Evolutionary conservation across 805 yeast species (phyloP).

Genomic region (Pichia phayaonensis): DNA sequence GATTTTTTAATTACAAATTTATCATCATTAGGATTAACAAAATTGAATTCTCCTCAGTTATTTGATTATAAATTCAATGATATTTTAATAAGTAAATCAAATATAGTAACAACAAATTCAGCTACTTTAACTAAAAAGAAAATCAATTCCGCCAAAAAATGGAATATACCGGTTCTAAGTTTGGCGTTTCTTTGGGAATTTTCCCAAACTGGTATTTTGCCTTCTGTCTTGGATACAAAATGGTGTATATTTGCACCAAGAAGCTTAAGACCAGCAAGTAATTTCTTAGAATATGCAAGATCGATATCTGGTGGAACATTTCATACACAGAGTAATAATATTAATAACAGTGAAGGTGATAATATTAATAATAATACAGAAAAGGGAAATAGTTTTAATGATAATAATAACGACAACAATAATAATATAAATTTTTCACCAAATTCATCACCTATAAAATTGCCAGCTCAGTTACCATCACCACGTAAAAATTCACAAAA

Average conservation of each 20-base stretch:
- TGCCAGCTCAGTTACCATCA: conserved; percentile 40
- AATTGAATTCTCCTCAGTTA: conserved; percentile 34
- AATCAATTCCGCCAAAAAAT: conserved; percentile 48
- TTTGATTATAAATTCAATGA: conserved; percentile 32
- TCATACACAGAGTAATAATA: conserved; percentile 9
- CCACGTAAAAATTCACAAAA: conserved; percentile 41
- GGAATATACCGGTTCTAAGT: conserved; percentile 54
- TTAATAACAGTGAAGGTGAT: background rate
- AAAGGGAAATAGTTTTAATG: background rate
- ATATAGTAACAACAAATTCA: conserved; percentile 25
- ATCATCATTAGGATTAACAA: conserved; percentile 35
- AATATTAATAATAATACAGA: background rate
- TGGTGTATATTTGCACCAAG: conserved; percentile 50
- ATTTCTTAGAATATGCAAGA: conserved; percentile 17
- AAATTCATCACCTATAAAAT: conserved; percentile 9
- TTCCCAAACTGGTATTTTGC: conserved; percentile 30
- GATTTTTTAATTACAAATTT: conserved; percentile 53
- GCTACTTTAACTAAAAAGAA: conserved; percentile 36
- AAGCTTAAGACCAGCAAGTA: conserved; percentile 16
- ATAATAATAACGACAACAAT: background rate
- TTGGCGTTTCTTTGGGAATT: conserved; percentile 48
- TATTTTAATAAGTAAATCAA: conserved; percentile 13
- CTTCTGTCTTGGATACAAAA: conserved; percentile 36
- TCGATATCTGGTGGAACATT: conserved; percentile 17
- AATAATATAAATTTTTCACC: background rate